Evolutionary conservation across 805 yeast species (phyloP), one percentile per base, ranked within the genome.

Genomic region (Metschnikowia amazonensis): DNA sequence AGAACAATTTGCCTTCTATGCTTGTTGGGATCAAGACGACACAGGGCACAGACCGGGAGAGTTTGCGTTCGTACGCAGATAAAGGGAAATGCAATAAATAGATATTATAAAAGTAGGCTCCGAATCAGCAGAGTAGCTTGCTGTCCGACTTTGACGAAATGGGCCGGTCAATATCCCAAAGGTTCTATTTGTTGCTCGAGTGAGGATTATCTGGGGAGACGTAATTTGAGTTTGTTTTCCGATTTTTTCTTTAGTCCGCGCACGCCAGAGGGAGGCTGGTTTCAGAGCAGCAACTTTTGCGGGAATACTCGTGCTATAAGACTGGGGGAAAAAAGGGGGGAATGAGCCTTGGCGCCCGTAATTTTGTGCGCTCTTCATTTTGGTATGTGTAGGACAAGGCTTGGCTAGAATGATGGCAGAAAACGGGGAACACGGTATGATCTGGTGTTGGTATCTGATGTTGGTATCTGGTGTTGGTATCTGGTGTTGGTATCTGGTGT

Each of bases 181-280:
- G 32, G 33, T 37, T 37, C 41, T 28, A 13, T n/a, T 36, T 17
- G 40, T 37, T 27, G 41, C 25, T 28, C 33, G n/a, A 37, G 31
- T 21, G 41, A 37, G 41, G 16, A 14, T 5, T 18, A 8, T 27
- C 18, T 37, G 41, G 23, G 41, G 21, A 37, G 23, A 39, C 20
- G 36, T 28, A 16, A 31, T 6, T 39, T 20, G 35, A 21, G 34
- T 24, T 39, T 30, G 42, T 39, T 39, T 30, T 39, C 42, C 29
- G 29, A 14, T 30, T 39, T 39, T 39, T 39, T 39, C 42, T 39
- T 30, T 20, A 31, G 42, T 30, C 29, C 42, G 42, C 42, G 42
- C 42, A 39, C 42, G 42, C 42, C 42, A 39, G 42, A 30, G 42
- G 41, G 35, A 39, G 35, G 42, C 42, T 39, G 28, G 42, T 29